These are phyloP conservation scores for Podospora sp. DNA, from an alignment of 495 filamentous ascomycete genomes.

Conservation along the genomic window DNA sequence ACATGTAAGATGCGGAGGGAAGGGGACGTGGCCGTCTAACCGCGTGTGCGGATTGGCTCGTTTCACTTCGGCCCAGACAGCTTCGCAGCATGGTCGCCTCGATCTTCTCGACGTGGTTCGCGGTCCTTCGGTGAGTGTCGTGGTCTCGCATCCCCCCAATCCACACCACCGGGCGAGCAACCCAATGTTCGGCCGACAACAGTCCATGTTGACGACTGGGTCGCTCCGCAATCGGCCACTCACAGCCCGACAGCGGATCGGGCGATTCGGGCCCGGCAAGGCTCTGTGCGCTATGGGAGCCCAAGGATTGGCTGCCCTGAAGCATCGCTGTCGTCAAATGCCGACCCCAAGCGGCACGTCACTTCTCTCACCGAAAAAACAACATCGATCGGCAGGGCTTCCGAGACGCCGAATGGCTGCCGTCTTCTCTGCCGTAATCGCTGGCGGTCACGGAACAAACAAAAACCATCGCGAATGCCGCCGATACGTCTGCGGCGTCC, in stretches of 20 bases:
- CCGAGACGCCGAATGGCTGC: neutral
- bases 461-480: neutral
- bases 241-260: conserved; percentile 16
- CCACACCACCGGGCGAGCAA: neutral
- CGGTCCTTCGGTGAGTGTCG: neutral
- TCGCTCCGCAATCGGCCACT: conserved; percentile 11
- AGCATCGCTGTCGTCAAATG: neutral
- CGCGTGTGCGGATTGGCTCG: neutral
- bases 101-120: neutral
- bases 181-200: conserved; percentile 9
- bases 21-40: conserved; percentile 1
- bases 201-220: neutral
- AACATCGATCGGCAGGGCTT: conserved; percentile 8
- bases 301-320: conserved; percentile 1
- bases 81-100: neutral
- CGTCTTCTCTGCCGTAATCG: neutral
- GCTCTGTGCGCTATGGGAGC: neutral
- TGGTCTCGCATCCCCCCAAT: conserved; percentile 2
- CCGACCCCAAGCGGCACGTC: neutral
- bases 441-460: neutral
- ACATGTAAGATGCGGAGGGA: conserved; percentile 1
- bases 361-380: conserved; percentile 2
- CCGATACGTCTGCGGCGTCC: neutral
- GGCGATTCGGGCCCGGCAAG: conserved; percentile 6
- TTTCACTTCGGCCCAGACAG: neutral